These are phyloP conservation scores for Sporothrix pallida DNA, from an alignment of 2,329 filamentous ascomycete genomes.

Conservation along the genomic window DNA sequence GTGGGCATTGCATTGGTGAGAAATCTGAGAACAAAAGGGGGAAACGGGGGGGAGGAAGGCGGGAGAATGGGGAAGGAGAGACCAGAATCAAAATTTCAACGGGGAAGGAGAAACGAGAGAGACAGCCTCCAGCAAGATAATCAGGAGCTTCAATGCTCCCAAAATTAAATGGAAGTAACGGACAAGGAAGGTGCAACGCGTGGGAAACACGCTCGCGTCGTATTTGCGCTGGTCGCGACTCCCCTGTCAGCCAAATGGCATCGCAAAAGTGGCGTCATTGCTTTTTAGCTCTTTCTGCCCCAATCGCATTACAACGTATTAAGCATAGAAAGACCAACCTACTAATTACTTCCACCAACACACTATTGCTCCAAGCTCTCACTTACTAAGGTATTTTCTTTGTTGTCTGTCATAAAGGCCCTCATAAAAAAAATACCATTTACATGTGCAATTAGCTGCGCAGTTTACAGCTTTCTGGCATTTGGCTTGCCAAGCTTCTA, in stretches of 20 bases:
- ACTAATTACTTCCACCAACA: not conserved
- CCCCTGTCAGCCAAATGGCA: not conserved
- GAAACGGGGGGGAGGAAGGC: not conserved
- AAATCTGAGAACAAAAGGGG: not conserved
- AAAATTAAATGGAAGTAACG: conserved; percentile 17
- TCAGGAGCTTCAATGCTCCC: not conserved
- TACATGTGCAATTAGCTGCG: not conserved
- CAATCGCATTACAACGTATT: not conserved
- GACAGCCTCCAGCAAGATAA: not conserved
- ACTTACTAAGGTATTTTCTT: not conserved
- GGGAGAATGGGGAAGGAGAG: not conserved
- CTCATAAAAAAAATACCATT: not conserved
- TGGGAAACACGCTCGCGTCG: not conserved
- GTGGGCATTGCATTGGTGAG: not conserved
- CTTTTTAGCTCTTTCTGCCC: not conserved
- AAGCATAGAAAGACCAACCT: too few species aligned
- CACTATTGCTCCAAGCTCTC: not conserved
- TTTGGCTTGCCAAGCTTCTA: conserved; percentile 11
- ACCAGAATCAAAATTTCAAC: not conserved
- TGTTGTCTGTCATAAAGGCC: not conserved
- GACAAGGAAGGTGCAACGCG: conserved; percentile 10
- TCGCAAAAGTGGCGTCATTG: conserved; percentile 23
- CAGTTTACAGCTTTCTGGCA: not conserved
- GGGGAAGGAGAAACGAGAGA: not conserved
- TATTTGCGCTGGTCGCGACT: conserved; percentile 14